phyloP scores from a whole-genome alignment of 352 stramenopile species.

The Globisporangium parvum region DNA sequence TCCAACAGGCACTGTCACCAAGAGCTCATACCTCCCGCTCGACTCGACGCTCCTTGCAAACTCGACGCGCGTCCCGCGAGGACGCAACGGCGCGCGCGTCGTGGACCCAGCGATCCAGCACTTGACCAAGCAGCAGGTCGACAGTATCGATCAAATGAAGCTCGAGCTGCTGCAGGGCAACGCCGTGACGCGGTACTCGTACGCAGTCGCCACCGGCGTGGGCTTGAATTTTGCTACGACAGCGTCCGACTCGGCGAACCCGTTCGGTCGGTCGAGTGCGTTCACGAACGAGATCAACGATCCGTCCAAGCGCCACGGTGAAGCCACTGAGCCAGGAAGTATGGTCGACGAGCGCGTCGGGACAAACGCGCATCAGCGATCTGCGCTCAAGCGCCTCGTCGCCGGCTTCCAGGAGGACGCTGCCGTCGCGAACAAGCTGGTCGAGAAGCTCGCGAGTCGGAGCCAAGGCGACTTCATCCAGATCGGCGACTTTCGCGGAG shows the following conservation, averaged over 20 bases:
- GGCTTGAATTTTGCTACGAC: slow-evolving; percentile 51
- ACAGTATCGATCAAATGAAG: slow-evolving; percentile 72
- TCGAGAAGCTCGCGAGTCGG: slow-evolving; percentile 4
- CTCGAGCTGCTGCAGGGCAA: slow-evolving; percentile 37
- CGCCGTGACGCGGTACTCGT: slow-evolving; percentile 61
- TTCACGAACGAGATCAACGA: slow-evolving; percentile 75
- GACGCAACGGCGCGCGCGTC: slow-evolving; percentile 43
- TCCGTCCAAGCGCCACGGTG: slow-evolving; percentile 51
- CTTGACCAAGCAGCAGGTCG: slow-evolving; percentile 55
- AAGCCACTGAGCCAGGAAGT: slow-evolving; percentile 57
- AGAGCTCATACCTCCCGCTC: slow-evolving; percentile 31
- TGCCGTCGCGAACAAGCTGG: slow-evolving; percentile 3
- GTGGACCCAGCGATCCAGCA: slow-evolving; percentile 48
- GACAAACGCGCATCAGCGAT: slow-evolving; percentile 52
- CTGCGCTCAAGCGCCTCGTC: slow-evolving; percentile 44
- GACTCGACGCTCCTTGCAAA: slow-evolving; percentile 25
- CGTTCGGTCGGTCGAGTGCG: slow-evolving; percentile 55
- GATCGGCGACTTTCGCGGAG: slow-evolving; percentile 37
- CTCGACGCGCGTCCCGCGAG: slow-evolving; percentile 37
- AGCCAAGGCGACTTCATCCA: slow-evolving; percentile 29
- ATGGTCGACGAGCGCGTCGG: slow-evolving; percentile 43
- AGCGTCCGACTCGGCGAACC: slow-evolving; percentile 44
- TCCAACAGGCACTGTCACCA: slow-evolving; percentile 20
- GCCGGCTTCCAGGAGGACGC: slow-evolving; percentile 16
- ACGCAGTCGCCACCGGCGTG: slow-evolving; percentile 49